Base-by-base conservation (phyloP, 805 yeast genomes). In the Zygosaccharomyces kombuchaensis region DNA sequence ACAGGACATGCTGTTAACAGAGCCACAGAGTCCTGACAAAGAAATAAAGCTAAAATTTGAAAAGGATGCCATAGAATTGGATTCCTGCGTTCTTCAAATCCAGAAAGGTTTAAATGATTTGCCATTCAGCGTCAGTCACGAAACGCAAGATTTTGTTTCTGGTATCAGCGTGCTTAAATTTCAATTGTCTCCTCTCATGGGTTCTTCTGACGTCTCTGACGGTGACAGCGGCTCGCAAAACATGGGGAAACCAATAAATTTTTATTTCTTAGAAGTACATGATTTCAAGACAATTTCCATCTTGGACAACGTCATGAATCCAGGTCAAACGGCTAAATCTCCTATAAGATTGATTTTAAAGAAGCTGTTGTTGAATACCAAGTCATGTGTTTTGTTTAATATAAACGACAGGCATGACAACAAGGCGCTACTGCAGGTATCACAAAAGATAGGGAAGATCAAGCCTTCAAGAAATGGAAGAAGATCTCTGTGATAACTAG, bases 301-400 rank as follows among this genome's bases (percentile, higher is more conserved):
- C 2, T 43, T 60, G 25, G 44, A 46, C 9, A 37, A 45, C 22
- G 34, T 46, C 16, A 32, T 48, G 12, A 42, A 43, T 5, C 44
- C 48, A 9, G 36, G 37, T 21, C 44, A 52, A 17, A 38, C 40
- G 16, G 22, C 46, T 12, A 45, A 48, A 7, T 52, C 57, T 12
- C 62, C 63, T n/a, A 52, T 62, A n/a, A 51, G 58, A 10, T 43
- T 55, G 29, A 53, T 63, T 26, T 49, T 62, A n/a, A 57, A 55
- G 36, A 57, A 59, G 25, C 35, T 68, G 14, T 51, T 67, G 22
- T 50, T 57, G 9, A 61, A 66, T 34, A 67, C 74, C 26, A 71
- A 70, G 47, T 56, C 70, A 23, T 58, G 71, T 30, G 60, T 68
- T 25, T 39, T 72, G 4, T 57, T 67, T 41, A 60, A 65, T 41